Conservation (phyloP, 768 basidiomycete genomes). For the Auricularia sp. region DNA sequence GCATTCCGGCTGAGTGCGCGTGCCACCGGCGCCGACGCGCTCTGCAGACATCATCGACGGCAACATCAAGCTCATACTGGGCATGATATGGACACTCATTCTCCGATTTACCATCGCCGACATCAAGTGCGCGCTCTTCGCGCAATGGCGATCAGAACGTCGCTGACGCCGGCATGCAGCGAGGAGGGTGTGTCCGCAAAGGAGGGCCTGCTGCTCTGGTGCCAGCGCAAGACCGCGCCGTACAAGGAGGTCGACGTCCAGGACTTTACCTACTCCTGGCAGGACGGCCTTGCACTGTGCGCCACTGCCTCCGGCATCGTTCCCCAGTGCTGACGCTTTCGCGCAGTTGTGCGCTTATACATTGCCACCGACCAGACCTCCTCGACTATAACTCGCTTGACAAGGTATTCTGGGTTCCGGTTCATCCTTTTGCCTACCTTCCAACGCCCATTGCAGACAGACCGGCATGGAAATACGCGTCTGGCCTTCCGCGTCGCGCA, state of each 20-base stretch:
- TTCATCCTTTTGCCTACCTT: slow-evolving; percentile 8
- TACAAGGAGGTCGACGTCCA: slow-evolving; percentile 90
- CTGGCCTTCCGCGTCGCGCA: slow-evolving; percentile 85
- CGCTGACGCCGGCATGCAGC: slow-evolving; percentile 32
- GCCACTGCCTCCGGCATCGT: slow-evolving; percentile 20
- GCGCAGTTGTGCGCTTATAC: slow-evolving; percentile 87
- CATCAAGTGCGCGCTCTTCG: slow-evolving; percentile 63
- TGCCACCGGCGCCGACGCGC: not conserved
- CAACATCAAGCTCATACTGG: slow-evolving; percentile 96
- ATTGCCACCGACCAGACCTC: slow-evolving; percentile 93
- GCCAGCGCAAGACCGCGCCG: slow-evolving; percentile 87
- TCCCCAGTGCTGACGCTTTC: not conserved
- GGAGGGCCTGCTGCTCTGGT: slow-evolving; percentile 95
- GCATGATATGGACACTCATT: slow-evolving; percentile 98
- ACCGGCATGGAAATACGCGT: slow-evolving; percentile 73
- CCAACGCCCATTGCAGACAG: slow-evolving; percentile 35
- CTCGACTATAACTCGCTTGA: slow-evolving; percentile 80
- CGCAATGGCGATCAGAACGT: not conserved
- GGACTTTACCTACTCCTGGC: slow-evolving; percentile 90
- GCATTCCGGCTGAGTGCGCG: not conserved
- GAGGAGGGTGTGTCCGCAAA: slow-evolving; percentile 99
- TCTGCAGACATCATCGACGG: slow-evolving; percentile 92
- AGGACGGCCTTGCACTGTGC: slow-evolving; percentile 90
- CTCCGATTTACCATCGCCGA: slow-evolving; percentile 96
- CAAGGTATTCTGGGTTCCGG: slow-evolving; percentile 42